A percentile compares a stretch with the other conserved stretches of the same genome.
Evolutionary conservation across 1,139 yeast species (phyloP).

Genomic region (Suhomyces coccinellae): DNA sequence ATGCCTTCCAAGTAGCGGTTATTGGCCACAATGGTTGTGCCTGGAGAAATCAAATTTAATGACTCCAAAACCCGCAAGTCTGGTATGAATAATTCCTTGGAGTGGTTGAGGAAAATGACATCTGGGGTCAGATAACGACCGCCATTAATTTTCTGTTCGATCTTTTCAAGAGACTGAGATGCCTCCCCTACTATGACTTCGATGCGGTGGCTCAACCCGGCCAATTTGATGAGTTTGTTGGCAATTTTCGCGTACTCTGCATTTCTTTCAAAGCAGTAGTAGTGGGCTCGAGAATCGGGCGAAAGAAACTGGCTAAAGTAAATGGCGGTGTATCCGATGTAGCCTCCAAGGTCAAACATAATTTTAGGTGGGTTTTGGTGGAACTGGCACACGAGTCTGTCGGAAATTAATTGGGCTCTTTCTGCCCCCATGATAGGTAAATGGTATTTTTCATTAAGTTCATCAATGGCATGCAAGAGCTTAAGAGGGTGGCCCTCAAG

Average conservation of each 20-base stretch:
- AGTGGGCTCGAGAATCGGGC: constrained; percentile 23
- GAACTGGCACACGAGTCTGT: constrained; percentile 19
- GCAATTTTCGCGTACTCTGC: constrained; percentile 37
- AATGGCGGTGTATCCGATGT: constrained; percentile 47
- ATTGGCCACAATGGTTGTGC: constrained; percentile 44
- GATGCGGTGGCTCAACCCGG: constrained; percentile 36
- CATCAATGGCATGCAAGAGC: constrained; percentile 35
- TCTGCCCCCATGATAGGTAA: constrained; percentile 35
- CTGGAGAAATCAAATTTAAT: constrained; percentile 39
- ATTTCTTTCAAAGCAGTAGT: constrained; percentile 40
- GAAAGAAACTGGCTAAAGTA: constrained; percentile 31
- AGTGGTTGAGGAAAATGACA: constrained; percentile 45
- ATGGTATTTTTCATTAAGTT: constrained; percentile 17
- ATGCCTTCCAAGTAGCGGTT: constrained; percentile 39
- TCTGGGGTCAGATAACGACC: constrained; percentile 25
- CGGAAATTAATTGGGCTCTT: constrained; percentile 34
- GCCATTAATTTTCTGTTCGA: constrained; percentile 21
- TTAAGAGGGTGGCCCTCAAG: constrained; percentile 31
- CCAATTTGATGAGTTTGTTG: constrained; percentile 31
- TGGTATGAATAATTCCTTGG: constrained; percentile 39
- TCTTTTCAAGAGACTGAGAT: constrained; percentile 27
- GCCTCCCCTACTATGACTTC: constrained; percentile 42
- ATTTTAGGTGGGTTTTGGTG: constrained; percentile 28
- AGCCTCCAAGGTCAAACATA: constrained; percentile 47
- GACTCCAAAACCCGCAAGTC: constrained; percentile 47